Base-by-base conservation (phyloP, 306 rosid species). In the Fragaria iinumae region DNA sequence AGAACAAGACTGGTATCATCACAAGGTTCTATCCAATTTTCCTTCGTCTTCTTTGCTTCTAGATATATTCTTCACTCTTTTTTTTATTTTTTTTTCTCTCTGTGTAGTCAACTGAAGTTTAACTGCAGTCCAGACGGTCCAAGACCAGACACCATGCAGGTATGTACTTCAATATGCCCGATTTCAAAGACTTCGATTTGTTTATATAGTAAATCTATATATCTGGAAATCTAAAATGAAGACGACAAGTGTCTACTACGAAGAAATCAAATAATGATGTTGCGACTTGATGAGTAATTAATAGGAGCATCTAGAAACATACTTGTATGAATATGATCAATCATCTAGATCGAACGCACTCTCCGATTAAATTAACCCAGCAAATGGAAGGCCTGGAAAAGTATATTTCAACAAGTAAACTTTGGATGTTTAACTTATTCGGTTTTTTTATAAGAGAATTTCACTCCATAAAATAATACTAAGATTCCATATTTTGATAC, bases 291-390 rank as follows among this genome's bases (percentile, higher is more conserved):
- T 4, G 8, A 3, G 36, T 2, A 32, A 32, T 32, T 32, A 32
- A 32, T 36, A 20, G 34, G 55, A 72, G 18, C 74, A 38, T 66
- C 84, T 67, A 76, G 81, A 76, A 63, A n/a, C 73, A 2, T 12
- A 9, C 20, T 41, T 60, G 38, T 59, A 59, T 16, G 43, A 29
- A 65, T 34, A 34, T 63, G 69, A 64, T 64, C 3, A 32, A 6
- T 6, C 44, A 14, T 29, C 68, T 32, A 16, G 68, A 63, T 32
- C 20, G 11, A 32, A 29, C 8, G 3, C 8, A 62, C 39, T 5
- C 17, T 27, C 16, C 2, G 67, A 23, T 62, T 62, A 62, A 60
- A 25, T 32, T 23, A 32, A 62, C 41, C 67, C 67, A 60, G 39
- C 8, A 60, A 60, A 60, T 60, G 67, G 18, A 27, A 60, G 36